Evolutionary conservation across 2,329 filamentous ascomycete genomes (phyloP).

Genomic region (Claviceps pazoutovae): DNA sequence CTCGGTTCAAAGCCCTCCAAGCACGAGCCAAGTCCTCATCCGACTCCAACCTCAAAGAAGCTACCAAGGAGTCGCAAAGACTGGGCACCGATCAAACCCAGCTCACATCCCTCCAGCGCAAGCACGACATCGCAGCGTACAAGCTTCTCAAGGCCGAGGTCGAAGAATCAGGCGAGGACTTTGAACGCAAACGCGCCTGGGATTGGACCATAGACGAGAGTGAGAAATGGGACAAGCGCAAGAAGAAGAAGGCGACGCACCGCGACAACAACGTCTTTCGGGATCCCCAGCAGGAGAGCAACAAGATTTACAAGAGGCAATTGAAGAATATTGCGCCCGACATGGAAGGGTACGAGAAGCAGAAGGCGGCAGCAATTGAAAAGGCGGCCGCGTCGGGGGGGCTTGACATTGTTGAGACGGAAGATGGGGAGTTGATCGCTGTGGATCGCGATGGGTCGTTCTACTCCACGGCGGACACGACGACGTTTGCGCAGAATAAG

Average conservation of each 20-base stretch:
- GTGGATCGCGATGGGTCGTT: conserved; percentile 85
- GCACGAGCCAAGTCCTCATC: conserved; percentile 62
- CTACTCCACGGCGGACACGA: conserved; percentile 76
- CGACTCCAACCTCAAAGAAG: conserved; percentile 68
- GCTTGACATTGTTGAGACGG: conserved; percentile 89
- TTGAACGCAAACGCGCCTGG: conserved; percentile 96
- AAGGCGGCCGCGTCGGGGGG: conserved; percentile 72
- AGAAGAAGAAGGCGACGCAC: conserved; percentile 72
- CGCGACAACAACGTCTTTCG: conserved; percentile 80
- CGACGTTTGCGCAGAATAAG: conserved; percentile 69
- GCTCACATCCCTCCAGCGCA: conserved; percentile 66
- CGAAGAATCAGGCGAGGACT: conserved; percentile 74
- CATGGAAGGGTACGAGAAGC: conserved; percentile 70
- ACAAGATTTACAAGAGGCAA: conserved; percentile 90
- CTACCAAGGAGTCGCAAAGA: conserved; percentile 68
- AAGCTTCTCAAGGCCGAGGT: conserved; percentile 89
- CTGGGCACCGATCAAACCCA: conserved; percentile 64
- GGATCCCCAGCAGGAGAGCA: conserved; percentile 75
- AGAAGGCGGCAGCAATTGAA: conserved; percentile 76
- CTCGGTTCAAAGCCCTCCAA: conserved; percentile 77
- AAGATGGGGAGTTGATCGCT: conserved; percentile 84
- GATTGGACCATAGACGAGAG: conserved; percentile 95
- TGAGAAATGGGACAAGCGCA: conserved; percentile 82
- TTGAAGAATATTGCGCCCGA: conserved; percentile 63
- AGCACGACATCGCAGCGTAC: conserved; percentile 76